These are phyloP conservation scores for Candida ovalis DNA, from an alignment of 805 yeast genomes.

Conservation along the genomic window DNA sequence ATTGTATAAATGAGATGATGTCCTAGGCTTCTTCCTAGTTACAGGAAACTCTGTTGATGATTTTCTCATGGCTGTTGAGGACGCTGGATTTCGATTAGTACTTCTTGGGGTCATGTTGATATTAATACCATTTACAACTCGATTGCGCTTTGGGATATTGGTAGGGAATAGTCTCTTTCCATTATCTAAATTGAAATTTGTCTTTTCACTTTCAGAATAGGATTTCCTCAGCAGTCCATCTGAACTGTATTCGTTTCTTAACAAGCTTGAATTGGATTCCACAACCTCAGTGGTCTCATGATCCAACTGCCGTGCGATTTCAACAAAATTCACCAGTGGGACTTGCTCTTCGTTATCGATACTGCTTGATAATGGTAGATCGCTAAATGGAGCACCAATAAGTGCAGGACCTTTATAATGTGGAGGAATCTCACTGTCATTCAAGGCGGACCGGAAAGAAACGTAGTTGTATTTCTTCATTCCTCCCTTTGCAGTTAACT, in stretches of 20 bases:
- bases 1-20: background rate
- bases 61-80: background rate
- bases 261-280: background rate
- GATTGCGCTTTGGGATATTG: constrained; percentile 13
- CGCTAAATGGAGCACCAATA: constrained; percentile 14
- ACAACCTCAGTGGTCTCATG: background rate
- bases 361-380: constrained; percentile 19
- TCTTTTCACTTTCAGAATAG: constrained; percentile 62
- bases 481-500: background rate
- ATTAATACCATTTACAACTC: too few relatives aligned
- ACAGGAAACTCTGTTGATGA: background rate
- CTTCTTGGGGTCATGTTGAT: too few relatives aligned
- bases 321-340: constrained; percentile 22
- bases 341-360: constrained; percentile 30
- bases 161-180: constrained; percentile 18
- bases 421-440: constrained; percentile 12
- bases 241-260: background rate
- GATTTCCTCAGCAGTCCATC: constrained; percentile 40
- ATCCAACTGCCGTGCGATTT: constrained; percentile 12
- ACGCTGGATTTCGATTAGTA: background rate
- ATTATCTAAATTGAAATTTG: constrained; percentile 46
- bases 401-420: constrained; percentile 18
- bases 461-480: constrained; percentile 11
- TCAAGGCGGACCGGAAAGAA: constrained; percentile 11
- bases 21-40: background rate